A percentile compares a stretch with the other conserved stretches of the same genome.
Conservation (phyloP, 495 filamentous ascomycete genomes). For the Melanomma pulvis-pyrius region DNA sequence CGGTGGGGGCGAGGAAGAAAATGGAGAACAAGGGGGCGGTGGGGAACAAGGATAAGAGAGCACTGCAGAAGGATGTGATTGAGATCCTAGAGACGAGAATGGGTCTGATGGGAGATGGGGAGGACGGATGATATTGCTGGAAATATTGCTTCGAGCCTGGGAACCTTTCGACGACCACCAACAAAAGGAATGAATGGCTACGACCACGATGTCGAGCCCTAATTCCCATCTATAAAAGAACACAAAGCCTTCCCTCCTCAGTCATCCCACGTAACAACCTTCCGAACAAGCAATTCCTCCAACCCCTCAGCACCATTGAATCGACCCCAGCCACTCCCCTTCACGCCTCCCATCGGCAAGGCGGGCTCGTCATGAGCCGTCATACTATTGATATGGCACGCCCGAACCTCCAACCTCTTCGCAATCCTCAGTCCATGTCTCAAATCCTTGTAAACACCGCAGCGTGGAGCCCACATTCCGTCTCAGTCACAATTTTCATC, state of each 20-base stretch:
- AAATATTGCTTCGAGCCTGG: too few relatives aligned
- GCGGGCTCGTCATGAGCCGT: conserved; percentile 28
- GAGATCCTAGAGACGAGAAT: neutral
- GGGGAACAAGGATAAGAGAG: neutral
- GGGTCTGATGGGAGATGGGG: neutral
- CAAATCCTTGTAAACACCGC: conserved; percentile 46
- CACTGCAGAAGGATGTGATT: neutral
- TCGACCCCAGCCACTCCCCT: conserved; percentile 11
- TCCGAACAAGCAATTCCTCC: conserved; percentile 31
- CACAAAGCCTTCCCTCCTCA: too few relatives aligned
- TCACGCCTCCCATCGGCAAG: conserved; percentile 21
- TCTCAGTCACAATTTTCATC: conserved; percentile 45
- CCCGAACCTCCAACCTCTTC: conserved; percentile 38
- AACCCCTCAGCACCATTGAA: conserved; percentile 17
- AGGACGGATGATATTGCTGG: neutral
- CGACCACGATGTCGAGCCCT: too few relatives aligned
- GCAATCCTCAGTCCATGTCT: conserved; percentile 44
- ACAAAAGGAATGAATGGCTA: too few relatives aligned
- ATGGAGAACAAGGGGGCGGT: conserved; percentile 5
- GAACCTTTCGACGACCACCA: too few relatives aligned
- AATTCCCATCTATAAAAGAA: too few relatives aligned
- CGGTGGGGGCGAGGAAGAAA: conserved; percentile 27
- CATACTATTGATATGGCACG: conserved; percentile 29
- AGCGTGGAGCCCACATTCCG: conserved; percentile 44
- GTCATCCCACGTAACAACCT: conserved; percentile 23